A percentile compares a stretch with the other conserved stretches of the same genome.
Conservation (phyloP, 176 grass and related monocot genomes). For the Tuctoria greenei region DNA sequence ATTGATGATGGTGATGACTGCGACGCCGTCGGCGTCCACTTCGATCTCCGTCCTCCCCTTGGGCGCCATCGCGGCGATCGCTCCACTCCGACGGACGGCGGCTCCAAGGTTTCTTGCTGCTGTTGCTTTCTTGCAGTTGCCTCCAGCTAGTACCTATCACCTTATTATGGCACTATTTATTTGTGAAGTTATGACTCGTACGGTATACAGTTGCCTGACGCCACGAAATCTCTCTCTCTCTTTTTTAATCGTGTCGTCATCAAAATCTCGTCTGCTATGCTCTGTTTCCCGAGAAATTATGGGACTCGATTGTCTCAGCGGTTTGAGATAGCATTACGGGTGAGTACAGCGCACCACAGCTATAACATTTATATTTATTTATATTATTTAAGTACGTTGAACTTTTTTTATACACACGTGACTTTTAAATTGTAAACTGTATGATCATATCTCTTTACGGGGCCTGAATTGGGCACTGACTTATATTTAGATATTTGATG, state of each 20-base stretch:
- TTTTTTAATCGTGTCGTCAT: too few relatives aligned
- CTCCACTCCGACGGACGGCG: conserved; percentile 3
- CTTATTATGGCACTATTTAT: neutral
- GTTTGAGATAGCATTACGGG: too few relatives aligned
- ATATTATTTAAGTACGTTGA: too few relatives aligned
- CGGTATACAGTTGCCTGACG: conserved; percentile 7
- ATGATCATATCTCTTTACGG: too few relatives aligned
- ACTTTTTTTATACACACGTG: too few relatives aligned
- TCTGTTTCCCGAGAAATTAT: neutral
- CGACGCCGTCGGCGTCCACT: conserved; percentile 78
- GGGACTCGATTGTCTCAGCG: neutral
- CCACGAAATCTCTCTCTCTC: too few relatives aligned
- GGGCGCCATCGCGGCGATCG: conserved; percentile 42
- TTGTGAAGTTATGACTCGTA: conserved; percentile 32
- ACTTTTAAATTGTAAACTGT: too few relatives aligned
- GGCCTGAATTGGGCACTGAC: too few relatives aligned
- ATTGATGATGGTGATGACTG: conserved; percentile 83
- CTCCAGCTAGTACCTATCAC: neutral
- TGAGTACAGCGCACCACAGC: too few relatives aligned
- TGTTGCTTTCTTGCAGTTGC: conserved; percentile 24
- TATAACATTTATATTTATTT: too few relatives aligned
- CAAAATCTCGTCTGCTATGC: neutral
- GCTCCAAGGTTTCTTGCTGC: conserved; percentile 20
- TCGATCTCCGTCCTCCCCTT: conserved; percentile 78
- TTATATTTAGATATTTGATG: too few relatives aligned